A percentile compares a stretch with the other conserved stretches of the same genome.
Conservation (phyloP, 1,284 basidiomycete genomes). For the Neolentinus lepideus region DNA sequence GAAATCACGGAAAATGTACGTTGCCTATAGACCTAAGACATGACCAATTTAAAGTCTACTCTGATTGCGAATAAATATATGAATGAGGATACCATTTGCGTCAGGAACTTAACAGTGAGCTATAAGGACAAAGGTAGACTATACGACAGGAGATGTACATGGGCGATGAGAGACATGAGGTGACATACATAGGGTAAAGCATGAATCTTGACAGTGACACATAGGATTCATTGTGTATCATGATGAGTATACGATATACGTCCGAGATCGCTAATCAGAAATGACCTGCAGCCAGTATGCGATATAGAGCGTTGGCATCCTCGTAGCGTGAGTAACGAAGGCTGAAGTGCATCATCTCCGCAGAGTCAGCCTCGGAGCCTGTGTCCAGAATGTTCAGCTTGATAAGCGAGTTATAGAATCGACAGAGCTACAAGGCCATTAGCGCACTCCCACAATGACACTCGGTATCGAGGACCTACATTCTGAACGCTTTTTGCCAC, state of each 20-base stretch:
- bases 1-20: conserved; percentile 1
- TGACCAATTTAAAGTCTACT: neutral
- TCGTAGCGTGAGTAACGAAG: conserved; percentile 63
- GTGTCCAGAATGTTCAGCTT: conserved; percentile 55
- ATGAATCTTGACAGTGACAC: neutral
- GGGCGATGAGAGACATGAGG: neutral
- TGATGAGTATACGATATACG: neutral
- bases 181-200: neutral
- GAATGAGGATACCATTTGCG: neutral
- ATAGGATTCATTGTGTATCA: neutral
- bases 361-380: conserved; percentile 51
- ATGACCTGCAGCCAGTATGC: conserved; percentile 38
- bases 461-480: conserved; percentile 32
- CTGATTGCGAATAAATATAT: too few relatives aligned
- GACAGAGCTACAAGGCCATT: conserved; percentile 47
- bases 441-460: neutral
- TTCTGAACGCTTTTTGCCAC: conserved; percentile 62
- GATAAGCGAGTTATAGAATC: conserved; percentile 67
- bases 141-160: neutral
- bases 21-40: neutral
- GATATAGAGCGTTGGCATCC: conserved; percentile 66
- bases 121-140: neutral
- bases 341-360: conserved; percentile 70
- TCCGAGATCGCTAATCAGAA: conserved; percentile 20
- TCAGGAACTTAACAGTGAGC: conserved; percentile 1